Evolutionary conservation across 2,329 filamentous ascomycete species (phyloP), one percentile per base, ranked within the genome.

Genomic region (Myriosclerotinia scirpicola): DNA sequence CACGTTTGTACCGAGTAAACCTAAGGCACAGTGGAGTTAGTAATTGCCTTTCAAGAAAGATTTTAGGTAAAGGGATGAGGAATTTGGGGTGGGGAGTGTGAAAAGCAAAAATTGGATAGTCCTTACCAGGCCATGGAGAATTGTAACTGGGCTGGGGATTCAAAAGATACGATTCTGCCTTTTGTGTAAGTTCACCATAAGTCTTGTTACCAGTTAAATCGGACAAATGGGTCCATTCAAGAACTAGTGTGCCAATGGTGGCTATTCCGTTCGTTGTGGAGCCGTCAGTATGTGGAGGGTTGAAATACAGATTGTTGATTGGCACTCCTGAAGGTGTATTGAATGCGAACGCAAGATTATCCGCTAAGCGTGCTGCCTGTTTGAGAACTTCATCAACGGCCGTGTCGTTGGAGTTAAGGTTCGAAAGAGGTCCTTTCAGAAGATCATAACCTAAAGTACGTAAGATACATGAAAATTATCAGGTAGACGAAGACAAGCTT

Each of bases 151-250:
- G 90, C 52, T 84, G 77, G 0, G 92, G 91, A 38, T 84, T 77
- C 15, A 96, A 79, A 20, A 96, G 84, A 73, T 92, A 89, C 0
- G 81, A 81, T 77, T 96, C 85, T 17, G 83, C 91, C 68, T 82
- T 87, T 69, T 91, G 86, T 5, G 85, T 83, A 3, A 96, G 80
- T 8, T 83, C 71, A 3, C 82, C 89, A 74, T 95, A 96, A 34
- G 84, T 83, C 0, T 77, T 68, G 73, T 93, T 82, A 0, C 87
- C 88, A 0, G 88, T 90, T 62, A 96, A 77, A 75, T 96, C 92
- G 46, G 89, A 89, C 7, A 96, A 83, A 9, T 85, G 90, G 2
- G 89, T 91, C 91, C 92, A 96, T 79, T 97, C 93, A 1, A 96
- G 82, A 0, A 94, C 86, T 42, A 96, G 79, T 0, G 90, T 92